Base-by-base conservation (phyloP, 2,329 filamentous ascomycete genomes). In the Colletotrichum australisinense region DNA sequence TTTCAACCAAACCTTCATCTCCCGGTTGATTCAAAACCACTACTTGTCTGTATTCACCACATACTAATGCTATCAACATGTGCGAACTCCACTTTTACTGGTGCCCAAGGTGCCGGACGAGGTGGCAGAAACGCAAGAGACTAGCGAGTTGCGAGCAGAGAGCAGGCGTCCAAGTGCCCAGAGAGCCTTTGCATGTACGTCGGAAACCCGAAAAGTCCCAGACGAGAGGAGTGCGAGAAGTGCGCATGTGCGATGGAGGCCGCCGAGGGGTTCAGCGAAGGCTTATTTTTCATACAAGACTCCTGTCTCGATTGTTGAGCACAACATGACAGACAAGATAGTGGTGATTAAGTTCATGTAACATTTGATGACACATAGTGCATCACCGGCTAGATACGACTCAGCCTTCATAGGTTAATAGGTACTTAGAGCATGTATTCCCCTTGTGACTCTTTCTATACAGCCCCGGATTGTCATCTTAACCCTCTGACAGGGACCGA, bases 111-210 rank as follows among this genome's bases (percentile, higher is more conserved):
- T 84, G 83, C 77, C 79, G 78, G 55, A 71, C 52, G 30, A 77
- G 76, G 19, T 83, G 82, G 81, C 77, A 78, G 62, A 78, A 77
- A 24, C 76, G 80, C 75, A 81, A 76, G 75, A 83, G 81, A 73
- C 78, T 84, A 14, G 79, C 81, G 28, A 82, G 80, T 76, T 84
- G 83, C 74, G 80, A 83, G 77, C 67, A 75, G 76, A 58, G 79
- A 82, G n/a, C 76, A 76, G 14, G 76, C 76, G 4, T 75, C 63
- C 16, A 73, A 76, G 24, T 84, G 83, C 63, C 80, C 79, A 11
- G 76, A 78, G 5, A 80, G 74, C 63, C 77, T 84, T n/a, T 81
- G 81, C 74, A 82, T 84, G 81, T 82, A 82, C 66, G 81, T 82
- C 8, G 81, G 82, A 14, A 78, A 79, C 69, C 78, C 78, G 7